Percentiles rank a stretch among this genome's conserved stretches.
phyloP scores from a whole-genome alignment of 306 rosid genomes.

The Betula pendula region DNA sequence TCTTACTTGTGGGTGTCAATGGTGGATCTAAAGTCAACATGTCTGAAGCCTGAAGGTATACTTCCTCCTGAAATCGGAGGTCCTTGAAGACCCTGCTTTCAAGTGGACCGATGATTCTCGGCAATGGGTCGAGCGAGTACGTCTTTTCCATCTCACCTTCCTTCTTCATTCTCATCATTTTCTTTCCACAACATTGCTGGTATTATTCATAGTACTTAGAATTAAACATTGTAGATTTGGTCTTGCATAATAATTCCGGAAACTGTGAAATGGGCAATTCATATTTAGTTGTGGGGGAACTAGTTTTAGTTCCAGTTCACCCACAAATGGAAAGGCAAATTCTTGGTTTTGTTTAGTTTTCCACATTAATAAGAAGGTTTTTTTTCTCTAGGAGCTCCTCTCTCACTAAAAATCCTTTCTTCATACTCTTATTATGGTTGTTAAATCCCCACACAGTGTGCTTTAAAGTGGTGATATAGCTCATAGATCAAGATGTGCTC shows the following conservation, averaged over 20 bases:
- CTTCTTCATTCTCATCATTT: not conserved
- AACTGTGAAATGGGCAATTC: not conserved
- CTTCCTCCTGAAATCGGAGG: constrained; percentile 67
- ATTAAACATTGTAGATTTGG: not conserved
- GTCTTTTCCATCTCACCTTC: not conserved
- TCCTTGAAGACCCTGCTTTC: constrained; percentile 71
- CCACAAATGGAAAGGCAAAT: not conserved
- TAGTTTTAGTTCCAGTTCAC: not conserved
- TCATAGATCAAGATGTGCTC: not conserved
- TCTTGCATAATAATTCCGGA: not conserved
- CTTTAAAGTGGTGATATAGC: not conserved
- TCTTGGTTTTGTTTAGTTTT: too few species aligned
- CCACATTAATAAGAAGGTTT: not conserved
- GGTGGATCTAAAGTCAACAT: constrained; percentile 79
- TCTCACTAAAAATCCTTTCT: not conserved
- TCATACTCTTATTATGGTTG: not conserved
- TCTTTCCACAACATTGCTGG: not conserved
- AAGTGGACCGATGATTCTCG: constrained; percentile 66
- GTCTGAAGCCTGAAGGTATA: constrained; percentile 67
- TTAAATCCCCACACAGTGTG: not conserved
- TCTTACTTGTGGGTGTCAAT: constrained; percentile 21
- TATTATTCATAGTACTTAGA: not conserved
- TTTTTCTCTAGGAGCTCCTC: not conserved
- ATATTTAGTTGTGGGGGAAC: not conserved
- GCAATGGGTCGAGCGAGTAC: constrained; percentile 71